These are phyloP conservation scores for Eucalyptus viminalis DNA, from an alignment of 345 rosid species.

Conservation along the genomic window DNA sequence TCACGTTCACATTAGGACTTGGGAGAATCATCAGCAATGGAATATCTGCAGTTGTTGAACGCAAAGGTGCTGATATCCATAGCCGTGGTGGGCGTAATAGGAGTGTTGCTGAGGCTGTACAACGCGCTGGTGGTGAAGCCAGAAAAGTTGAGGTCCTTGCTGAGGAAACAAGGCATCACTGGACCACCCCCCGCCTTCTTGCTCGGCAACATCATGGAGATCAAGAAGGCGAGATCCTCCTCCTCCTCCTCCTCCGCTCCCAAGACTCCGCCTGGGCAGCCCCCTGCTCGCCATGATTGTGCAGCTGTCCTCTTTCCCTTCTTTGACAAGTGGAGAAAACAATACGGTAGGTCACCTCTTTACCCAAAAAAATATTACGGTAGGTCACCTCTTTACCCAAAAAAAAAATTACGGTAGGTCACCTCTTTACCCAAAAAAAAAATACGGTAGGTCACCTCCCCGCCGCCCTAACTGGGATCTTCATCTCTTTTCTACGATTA, in stretches of 20 bases:
- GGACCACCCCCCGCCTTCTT: constrained; percentile 22
- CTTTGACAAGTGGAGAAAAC: constrained; percentile 17
- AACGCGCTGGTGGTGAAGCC: constrained; percentile 17
- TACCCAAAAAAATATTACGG: too few species aligned
- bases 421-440: too few species aligned
- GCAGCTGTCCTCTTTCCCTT: constrained; percentile 11
- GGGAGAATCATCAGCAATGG: neutral
- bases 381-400: too few species aligned
- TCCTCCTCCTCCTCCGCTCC: neutral
- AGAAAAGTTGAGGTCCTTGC: constrained; percentile 6
- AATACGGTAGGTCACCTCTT: too few species aligned
- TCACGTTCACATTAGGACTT: neutral
- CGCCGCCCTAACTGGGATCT: neutral
- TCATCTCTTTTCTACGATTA: neutral
- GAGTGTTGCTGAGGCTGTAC: neutral
- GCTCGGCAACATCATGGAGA: constrained; percentile 31
- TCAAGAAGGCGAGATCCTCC: constrained; percentile 1
- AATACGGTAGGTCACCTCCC: constrained; percentile 5
- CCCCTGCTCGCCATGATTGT: constrained; percentile 9
- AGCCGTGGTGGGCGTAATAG: neutral
- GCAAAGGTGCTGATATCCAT: neutral
- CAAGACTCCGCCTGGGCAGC: neutral
- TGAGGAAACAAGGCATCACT: constrained; percentile 19
- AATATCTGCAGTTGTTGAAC: neutral
- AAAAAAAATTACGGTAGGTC: too few species aligned